Percentiles rank a stretch among this genome's conserved stretches.
These are phyloP conservation scores for Parasitella parasitica DNA, from an alignment of 371 early-diverging fungal species.

Conservation along the genomic window DNA sequence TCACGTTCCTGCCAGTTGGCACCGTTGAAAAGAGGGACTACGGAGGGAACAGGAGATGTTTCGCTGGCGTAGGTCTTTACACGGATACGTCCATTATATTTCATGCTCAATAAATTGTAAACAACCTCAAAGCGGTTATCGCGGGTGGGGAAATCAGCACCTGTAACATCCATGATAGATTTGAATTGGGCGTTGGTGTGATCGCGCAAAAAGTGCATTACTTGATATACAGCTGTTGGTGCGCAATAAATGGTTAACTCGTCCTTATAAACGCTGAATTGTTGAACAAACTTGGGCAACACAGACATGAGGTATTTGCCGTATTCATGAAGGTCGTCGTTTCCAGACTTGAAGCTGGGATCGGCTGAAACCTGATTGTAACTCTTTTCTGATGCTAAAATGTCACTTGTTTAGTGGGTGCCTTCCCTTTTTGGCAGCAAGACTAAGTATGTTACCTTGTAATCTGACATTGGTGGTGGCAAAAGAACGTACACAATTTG, in stretches of 20 bases:
- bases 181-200: constrained; percentile 93
- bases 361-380: constrained; percentile 33
- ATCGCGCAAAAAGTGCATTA: constrained; percentile 89
- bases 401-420: neutral
- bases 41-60: constrained; percentile 86
- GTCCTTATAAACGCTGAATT: constrained; percentile 96
- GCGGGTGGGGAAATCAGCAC: constrained; percentile 90
- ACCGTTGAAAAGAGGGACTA: constrained; percentile 70
- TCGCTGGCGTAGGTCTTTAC: constrained; percentile 97
- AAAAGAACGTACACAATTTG: constrained; percentile 31
- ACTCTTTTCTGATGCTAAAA: constrained; percentile 10
- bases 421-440: neutral
- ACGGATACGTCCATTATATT: constrained; percentile 92
- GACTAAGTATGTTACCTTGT: constrained; percentile 33
- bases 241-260: constrained; percentile 93
- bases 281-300: constrained; percentile 95
- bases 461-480: constrained; percentile 19
- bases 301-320: constrained; percentile 86
- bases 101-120: constrained; percentile 87
- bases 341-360: constrained; percentile 52
- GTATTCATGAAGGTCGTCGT: constrained; percentile 74
- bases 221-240: constrained; percentile 77
- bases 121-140: constrained; percentile 95
- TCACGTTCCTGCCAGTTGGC: constrained; percentile 99
- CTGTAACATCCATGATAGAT: constrained; percentile 85